phyloP scores from a whole-genome alignment of 371 early-diverging fungal species.

The Mucor saturninus region DNA sequence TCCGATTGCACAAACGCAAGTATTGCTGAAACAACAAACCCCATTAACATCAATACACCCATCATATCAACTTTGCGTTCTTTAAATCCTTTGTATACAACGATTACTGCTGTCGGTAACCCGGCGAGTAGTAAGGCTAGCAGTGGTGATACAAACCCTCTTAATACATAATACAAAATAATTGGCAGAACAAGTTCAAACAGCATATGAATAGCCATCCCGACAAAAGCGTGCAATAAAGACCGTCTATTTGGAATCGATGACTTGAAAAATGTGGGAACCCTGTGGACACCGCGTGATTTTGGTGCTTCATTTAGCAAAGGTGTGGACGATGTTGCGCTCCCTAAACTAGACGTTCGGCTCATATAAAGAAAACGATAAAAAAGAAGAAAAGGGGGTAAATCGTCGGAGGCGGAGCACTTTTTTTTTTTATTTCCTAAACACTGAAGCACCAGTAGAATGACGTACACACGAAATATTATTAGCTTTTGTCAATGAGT shows the following conservation, averaged over 20 bases:
- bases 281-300: constrained; percentile 29
- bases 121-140: constrained; percentile 49
- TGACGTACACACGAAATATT: no score
- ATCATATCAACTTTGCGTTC: constrained; percentile 52
- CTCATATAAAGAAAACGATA: constrained; percentile 6
- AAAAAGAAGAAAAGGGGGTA: constrained; percentile 8
- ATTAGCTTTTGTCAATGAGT: no score
- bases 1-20: constrained; percentile 53
- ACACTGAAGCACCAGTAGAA: no score
- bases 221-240: constrained; percentile 38
- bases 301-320: constrained; percentile 17
- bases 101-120: constrained; percentile 46
- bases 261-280: constrained; percentile 45
- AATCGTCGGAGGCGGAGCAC: not conserved
- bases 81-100: constrained; percentile 34
- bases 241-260: constrained; percentile 48
- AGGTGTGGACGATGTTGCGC: constrained; percentile 25
- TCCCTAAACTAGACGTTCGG: constrained; percentile 7
- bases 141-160: constrained; percentile 43
- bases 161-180: constrained; percentile 46
- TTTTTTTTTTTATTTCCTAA: no score
- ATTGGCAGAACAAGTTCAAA: constrained; percentile 49
- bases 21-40: constrained; percentile 50
- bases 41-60: constrained; percentile 50
- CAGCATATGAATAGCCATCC: constrained; percentile 42